Base-by-base conservation (phyloP, 2,329 filamentous ascomycete species). In the Endocalyx cinctus region DNA sequence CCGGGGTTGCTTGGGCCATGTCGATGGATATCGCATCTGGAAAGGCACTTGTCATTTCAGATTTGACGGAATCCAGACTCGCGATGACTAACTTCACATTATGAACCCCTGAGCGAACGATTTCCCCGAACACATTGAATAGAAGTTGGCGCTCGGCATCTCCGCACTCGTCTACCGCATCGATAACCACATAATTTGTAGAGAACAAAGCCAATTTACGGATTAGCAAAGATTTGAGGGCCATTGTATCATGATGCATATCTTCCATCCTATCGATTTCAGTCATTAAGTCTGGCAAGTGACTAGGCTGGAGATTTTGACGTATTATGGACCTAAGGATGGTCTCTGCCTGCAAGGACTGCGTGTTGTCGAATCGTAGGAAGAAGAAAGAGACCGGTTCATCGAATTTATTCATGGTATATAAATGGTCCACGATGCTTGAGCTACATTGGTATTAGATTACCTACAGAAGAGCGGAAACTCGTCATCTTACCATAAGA, bases 161-260 rank as follows among this genome's bases (percentile, higher is more conserved):
- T 15, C 51, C 44, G 27, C 46, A 57, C 41, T 62, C 58, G 35
- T 62, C 58, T 3, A 63, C 14, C 2, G 46, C 56, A 42, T 63
- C 59, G 19, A 63, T 47, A 2, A 60, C 32, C 12, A 63, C 45
- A 16, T 46, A 57, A 15, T 35, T 35, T n/a, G 18, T 35, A 34
- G 19, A 20, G 32, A 11, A 35, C 10, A 35, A 19, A 5, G 13
- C 16, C 33, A 27, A 19, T 27, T 35, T 35, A 5, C 15, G 19
- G 7, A 31, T 13, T 6, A 35, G 19, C 14, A 35, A 19, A 14
- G 17, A 17, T n/a, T 17, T 13, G 19, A 35, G 11, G 17, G 33
- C n/a, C 6, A 25, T 12, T 17, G 17, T 17, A 16, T 29, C 29
- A 26, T 25, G 31, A 16, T 16, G 22, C 10, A 28, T 25, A 23